Conservation (phyloP, 1,284 basidiomycete species). For the Rhodotorula glutinis region DNA sequence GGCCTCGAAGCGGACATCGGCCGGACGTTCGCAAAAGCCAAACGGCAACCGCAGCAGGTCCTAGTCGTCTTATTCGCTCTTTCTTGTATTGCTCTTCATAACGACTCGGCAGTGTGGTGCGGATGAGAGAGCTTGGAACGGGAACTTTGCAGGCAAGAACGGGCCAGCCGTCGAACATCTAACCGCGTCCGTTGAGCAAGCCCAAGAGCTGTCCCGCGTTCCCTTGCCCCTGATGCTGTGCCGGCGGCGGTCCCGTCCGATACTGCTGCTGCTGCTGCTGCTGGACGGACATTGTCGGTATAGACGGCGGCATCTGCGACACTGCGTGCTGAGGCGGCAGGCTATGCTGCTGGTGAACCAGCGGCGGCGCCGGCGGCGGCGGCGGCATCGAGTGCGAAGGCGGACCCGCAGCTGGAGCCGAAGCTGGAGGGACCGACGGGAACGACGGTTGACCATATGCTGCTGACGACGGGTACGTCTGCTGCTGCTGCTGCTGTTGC, state of each 20-base stretch:
- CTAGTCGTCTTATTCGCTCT: no score
- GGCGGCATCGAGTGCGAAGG: not conserved
- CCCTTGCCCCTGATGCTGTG: not conserved
- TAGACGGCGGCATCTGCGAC: not conserved
- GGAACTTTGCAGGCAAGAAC: not conserved
- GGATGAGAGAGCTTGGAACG: no score
- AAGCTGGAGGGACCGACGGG: no score
- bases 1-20: not conserved
- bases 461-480: not conserved
- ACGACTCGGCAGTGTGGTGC: no score
- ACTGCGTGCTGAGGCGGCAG: not conserved
- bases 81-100: no score
- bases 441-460: no score
- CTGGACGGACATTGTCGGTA: not conserved
- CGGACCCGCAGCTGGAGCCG: not conserved
- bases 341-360: not conserved
- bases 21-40: not conserved
- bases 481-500: not conserved
- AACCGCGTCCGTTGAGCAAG: constrained; percentile 11
- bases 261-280: not conserved
- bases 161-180: no score
- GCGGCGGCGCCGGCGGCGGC: not conserved
- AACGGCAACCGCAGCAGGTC: not conserved
- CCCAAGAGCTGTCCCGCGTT: constrained; percentile 19
- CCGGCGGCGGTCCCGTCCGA: not conserved